Evolutionary conservation across 2,329 filamentous ascomycete genomes (phyloP), one percentile per base, ranked within the genome.

Genomic region (Pestalotiopsis sp.): DNA sequence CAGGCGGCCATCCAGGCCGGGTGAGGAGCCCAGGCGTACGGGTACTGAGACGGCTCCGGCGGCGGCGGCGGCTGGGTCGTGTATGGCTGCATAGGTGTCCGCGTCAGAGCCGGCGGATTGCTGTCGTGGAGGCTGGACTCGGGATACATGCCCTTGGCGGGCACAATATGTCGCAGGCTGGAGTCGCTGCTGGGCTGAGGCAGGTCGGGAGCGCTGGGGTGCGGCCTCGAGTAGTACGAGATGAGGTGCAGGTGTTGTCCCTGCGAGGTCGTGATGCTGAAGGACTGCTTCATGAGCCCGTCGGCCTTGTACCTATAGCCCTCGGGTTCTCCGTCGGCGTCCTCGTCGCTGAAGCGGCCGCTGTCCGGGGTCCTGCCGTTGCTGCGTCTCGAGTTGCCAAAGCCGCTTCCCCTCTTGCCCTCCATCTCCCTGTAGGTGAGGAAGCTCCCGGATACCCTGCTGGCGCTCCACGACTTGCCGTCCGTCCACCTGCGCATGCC

Each of bases 401-500:
- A 95, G 71, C 87, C 88, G 69, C 93, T 93, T 66, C 95, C 95
- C 71, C 96, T 89, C 86, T 98, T 98, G 80, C 96, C 96, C 81
- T 99, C 96, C 96, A 99, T 99, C 79, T 99, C 96, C 52, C 96
- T 88, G 78, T 99, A 99, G 7, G 96, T 98, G 69, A 99, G 82
- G 79, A 99, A 99, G 83, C 96, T 98, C 65, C 96, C 96, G 0
- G 95, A 98, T 0, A 99, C 96, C 71, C 96, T 90, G 82, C 95
- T 98, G 41, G 96, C 96, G 77, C 95, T 98, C 96, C 96, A 99
- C 45, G 95, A 98, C 81, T 99, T 99, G 68, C 96, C 96, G 76
- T 99, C 96, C 0, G 96, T 99, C 96, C 96, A 99, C 80, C 96
- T 87, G 76, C 96, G 89, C 96, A 99, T 99, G 73, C 96, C 96